These are phyloP conservation scores for Ophiostoma australiae DNA, from an alignment of 2,329 filamentous ascomycete species.

Conservation along the genomic window DNA sequence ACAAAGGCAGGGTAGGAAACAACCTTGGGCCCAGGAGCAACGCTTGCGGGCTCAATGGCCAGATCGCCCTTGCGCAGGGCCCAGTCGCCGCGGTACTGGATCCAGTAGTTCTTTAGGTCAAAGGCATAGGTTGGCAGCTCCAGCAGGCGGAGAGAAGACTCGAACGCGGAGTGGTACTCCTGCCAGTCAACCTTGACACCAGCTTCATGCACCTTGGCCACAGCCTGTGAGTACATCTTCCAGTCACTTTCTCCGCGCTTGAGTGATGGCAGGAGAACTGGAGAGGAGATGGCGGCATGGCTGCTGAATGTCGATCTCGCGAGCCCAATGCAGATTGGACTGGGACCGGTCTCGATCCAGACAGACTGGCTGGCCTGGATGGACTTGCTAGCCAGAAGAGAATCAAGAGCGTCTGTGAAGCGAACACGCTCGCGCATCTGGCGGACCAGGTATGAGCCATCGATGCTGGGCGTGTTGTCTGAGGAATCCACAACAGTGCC, in stretches of 20 bases:
- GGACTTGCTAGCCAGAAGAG: conserved; percentile 51
- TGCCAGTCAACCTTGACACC: conserved; percentile 65
- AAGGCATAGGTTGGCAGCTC: conserved; percentile 65
- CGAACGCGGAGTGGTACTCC: conserved; percentile 58
- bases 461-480: conserved; percentile 42
- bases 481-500: conserved; percentile 54
- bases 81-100: conserved; percentile 63
- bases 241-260: conserved; percentile 59
- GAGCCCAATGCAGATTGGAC: conserved; percentile 64
- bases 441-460: conserved; percentile 58
- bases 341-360: conserved; percentile 69
- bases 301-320: conserved; percentile 57
- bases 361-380: conserved; percentile 59
- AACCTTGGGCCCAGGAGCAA: conserved; percentile 32
- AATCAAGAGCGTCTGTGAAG: conserved; percentile 58
- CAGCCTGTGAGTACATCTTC: conserved; percentile 56
- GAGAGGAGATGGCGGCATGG: conserved; percentile 31
- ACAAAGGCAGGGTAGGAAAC: conserved; percentile 50
- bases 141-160: conserved; percentile 44
- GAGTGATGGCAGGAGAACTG: conserved; percentile 55
- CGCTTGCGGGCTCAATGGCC: conserved; percentile 32
- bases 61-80: conserved; percentile 64
- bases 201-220: conserved; percentile 54
- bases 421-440: conserved; percentile 65
- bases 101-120: conserved; percentile 68